These are phyloP conservation scores for Somion occarium DNA, from an alignment of 1,284 basidiomycete genomes.

Conservation along the genomic window DNA sequence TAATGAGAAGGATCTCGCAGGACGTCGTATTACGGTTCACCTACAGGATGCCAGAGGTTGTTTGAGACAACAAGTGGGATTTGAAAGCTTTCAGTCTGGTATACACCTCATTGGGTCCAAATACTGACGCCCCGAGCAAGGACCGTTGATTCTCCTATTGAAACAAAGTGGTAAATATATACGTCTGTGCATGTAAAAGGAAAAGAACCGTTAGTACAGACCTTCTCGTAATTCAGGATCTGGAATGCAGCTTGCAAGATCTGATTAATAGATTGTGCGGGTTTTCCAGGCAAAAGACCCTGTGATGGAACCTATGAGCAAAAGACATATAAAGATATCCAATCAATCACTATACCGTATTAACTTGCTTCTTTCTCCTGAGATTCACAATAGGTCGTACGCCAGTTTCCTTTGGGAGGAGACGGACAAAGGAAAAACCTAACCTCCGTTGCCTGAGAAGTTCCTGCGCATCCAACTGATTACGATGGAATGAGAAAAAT, in stretches of 20 bases:
- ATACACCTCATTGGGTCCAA: constrained; percentile 83
- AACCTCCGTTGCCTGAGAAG: constrained; percentile 65
- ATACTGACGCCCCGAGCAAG: constrained; percentile 74
- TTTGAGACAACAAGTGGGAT: constrained; percentile 35
- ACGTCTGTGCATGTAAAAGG: background rate
- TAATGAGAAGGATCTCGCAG: too few relatives aligned
- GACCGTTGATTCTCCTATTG: constrained; percentile 58
- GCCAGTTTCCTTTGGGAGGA: constrained; percentile 92
- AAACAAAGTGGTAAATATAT: background rate
- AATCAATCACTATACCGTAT: background rate
- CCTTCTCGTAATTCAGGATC: constrained; percentile 85
- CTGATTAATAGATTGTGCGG: constrained; percentile 75
- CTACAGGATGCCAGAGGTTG: constrained; percentile 46
- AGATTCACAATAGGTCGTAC: constrained; percentile 95
- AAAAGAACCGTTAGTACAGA: constrained; percentile 22
- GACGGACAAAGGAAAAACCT: constrained; percentile 82
- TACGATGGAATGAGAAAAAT: background rate
- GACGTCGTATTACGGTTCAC: constrained; percentile 16
- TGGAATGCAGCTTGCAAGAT: constrained; percentile 80
- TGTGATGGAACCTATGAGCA: background rate
- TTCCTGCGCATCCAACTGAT: constrained; percentile 62
- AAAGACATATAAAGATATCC: too few relatives aligned
- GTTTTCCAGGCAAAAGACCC: constrained; percentile 8
- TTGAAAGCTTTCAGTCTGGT: constrained; percentile 71
- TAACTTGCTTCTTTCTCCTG: constrained; percentile 50